phyloP scores from a whole-genome alignment of 495 filamentous ascomycete species.

The Massariosphaeria phaeospora region DNA sequence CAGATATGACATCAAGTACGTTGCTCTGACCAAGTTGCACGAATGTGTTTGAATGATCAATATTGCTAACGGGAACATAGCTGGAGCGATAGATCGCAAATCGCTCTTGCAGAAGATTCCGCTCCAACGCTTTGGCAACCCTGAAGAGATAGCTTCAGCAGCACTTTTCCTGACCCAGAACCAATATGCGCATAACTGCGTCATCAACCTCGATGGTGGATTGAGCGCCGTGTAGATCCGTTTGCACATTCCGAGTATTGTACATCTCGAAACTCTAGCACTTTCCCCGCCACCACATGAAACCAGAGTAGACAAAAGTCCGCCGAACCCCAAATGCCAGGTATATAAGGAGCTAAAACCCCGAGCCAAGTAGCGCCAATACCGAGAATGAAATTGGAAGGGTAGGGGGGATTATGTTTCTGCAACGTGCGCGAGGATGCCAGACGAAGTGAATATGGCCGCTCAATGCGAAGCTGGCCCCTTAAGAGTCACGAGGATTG shows the following conservation, averaged over 20 bases:
- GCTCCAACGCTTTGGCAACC: slow-evolving; percentile 60
- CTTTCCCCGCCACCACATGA: too few relatives aligned
- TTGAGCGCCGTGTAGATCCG: slow-evolving; percentile 51
- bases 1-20: slow-evolving; percentile 68
- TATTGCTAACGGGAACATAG: too few relatives aligned
- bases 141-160: slow-evolving; percentile 73
- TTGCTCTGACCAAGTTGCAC: background rate
- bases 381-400: too few relatives aligned
- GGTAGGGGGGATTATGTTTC: too few relatives aligned
- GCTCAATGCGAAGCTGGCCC: too few relatives aligned
- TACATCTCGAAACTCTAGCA: too few relatives aligned
- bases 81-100: slow-evolving; percentile 15
- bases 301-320: background rate
- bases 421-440: too few relatives aligned
- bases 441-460: too few relatives aligned
- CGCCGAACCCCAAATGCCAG: background rate
- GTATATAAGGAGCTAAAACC: slow-evolving; percentile 7
- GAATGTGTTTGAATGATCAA: too few relatives aligned
- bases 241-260: background rate
- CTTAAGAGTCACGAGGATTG: too few relatives aligned
- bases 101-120: slow-evolving; percentile 50
- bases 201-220: slow-evolving; percentile 82
- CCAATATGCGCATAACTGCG: slow-evolving; percentile 75
- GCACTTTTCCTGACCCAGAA: slow-evolving; percentile 73
- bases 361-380: too few relatives aligned